A percentile compares a stretch with the other conserved stretches of the same genome.
Evolutionary conservation across 2,329 filamentous ascomycete species (phyloP).

Genomic region (Fusarium goolgardi): DNA sequence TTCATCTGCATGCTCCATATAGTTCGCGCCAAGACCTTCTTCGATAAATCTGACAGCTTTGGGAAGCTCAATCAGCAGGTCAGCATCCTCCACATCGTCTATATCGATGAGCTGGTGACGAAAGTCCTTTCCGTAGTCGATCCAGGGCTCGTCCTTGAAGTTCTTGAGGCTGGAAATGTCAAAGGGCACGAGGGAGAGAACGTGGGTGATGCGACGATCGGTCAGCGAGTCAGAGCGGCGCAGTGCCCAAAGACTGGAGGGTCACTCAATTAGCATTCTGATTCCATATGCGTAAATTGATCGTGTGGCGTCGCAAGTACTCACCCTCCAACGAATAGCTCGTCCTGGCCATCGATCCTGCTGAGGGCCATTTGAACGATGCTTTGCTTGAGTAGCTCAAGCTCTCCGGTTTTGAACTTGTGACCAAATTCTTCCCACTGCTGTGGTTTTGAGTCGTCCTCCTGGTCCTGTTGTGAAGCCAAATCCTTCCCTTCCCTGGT

Average conservation of each 20-base stretch:
- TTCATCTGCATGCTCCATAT: constrained; percentile 16
- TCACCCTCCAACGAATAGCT: constrained; percentile 57
- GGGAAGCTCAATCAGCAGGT: constrained; percentile 84
- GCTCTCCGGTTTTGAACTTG: constrained; percentile 35
- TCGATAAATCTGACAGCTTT: constrained; percentile 86
- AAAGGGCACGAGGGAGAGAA: constrained; percentile 83
- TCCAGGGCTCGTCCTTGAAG: constrained; percentile 62
- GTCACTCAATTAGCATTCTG: constrained; percentile 19
- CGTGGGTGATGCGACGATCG: constrained; percentile 84
- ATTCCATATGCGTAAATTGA: background rate
- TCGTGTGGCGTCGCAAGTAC: constrained; percentile 31
- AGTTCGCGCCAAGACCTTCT: constrained; percentile 66
- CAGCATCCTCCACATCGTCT: constrained; percentile 90
- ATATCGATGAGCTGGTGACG: constrained; percentile 84
- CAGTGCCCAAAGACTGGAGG: constrained; percentile 76
- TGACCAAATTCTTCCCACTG: constrained; percentile 47
- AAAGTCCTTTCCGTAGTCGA: constrained; percentile 67
- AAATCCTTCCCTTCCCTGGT: constrained; percentile 4
- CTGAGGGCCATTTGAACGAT: constrained; percentile 57
- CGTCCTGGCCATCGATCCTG: constrained; percentile 56
- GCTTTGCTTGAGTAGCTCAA: constrained; percentile 48
- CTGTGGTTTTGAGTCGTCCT: constrained; percentile 26
- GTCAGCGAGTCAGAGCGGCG: constrained; percentile 76
- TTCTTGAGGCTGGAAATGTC: constrained; percentile 53
- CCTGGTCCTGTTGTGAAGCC: background rate